Percentiles rank a stretch among this genome's conserved stretches.
These are phyloP conservation scores for Fraxinus nigra DNA, from an alignment of 305 asterid species.

Conservation along the genomic window DNA sequence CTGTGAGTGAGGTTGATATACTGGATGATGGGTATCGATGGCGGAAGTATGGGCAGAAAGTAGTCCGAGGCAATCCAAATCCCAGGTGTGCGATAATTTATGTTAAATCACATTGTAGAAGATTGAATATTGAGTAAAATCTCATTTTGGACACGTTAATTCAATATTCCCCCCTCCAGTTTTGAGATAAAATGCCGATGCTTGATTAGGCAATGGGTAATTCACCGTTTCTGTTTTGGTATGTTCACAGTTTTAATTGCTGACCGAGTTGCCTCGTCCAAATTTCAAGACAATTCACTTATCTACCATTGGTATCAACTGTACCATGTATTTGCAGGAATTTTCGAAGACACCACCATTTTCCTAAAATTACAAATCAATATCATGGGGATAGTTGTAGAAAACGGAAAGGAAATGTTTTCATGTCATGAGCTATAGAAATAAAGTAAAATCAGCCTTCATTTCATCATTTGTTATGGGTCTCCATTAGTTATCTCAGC, in stretches of 20 bases:
- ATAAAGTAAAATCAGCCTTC: not conserved
- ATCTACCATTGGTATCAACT: not conserved
- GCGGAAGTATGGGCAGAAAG: slow-evolving; percentile 99
- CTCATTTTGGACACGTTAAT: not conserved
- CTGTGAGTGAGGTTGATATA: slow-evolving; percentile 96
- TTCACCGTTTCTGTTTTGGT: not conserved
- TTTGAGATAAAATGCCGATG: not conserved
- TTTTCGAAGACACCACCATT: not conserved
- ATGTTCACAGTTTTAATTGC: not conserved
- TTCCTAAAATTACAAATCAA: not conserved
- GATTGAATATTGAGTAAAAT: not conserved
- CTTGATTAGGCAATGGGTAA: not conserved
- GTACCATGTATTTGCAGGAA: not conserved
- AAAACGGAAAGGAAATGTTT: not conserved
- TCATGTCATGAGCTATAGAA: not conserved
- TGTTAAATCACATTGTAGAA: slow-evolving; percentile 17
- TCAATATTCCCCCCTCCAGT: not conserved
- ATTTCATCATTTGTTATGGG: not conserved
- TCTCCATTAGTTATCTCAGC: not conserved
- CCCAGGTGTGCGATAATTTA: slow-evolving; percentile 61
- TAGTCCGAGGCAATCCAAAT: slow-evolving; percentile 97
- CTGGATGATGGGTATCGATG: slow-evolving; percentile 96
- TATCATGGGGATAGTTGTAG: not conserved
- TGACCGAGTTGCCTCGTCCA: not conserved
- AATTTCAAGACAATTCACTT: not conserved